Evolutionary conservation across 768 basidiomycete genomes (phyloP), one percentile per base, ranked within the genome.

Genomic region (Crassisporium funariophilum): DNA sequence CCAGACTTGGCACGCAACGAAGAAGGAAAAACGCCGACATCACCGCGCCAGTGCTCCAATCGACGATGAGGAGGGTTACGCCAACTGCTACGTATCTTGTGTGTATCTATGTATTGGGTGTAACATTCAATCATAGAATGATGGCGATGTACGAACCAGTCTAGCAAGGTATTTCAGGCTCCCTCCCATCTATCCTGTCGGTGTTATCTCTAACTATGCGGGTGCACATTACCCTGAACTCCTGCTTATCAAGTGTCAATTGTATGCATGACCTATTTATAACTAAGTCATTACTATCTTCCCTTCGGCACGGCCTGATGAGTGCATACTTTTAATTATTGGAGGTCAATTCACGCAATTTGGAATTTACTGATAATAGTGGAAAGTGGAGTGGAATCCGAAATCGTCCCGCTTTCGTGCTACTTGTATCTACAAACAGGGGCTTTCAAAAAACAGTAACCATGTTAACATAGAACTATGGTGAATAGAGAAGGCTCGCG

Each of bases 121-220:
- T 53, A 37, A 42, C 17, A 23, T 20, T 33, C 1, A 33, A 25
- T 12, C 42, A 1, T 48, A 76, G 75, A 78, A 77, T 44, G 76
- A 78, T 50, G 73, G 75, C 1, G 76, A 77, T 76, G 7, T 67
- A 77, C 42, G 75, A 78, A 47, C 72, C 73, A 10, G 72, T 75
- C 47, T 62, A 70, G 47, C 56, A 75, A 64, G 66, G 73, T 74
- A 50, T 19, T n/a, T n/a, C n/a, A n/a, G n/a, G n/a, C n/a, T n/a
- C n/a, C n/a, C n/a, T n/a, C n/a, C n/a, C n/a, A n/a, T n/a, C n/a
- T n/a, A n/a, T n/a, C n/a, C n/a, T n/a, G 51, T 35, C 16, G n/a
- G 42, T 36, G 25, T 19, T 2, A 1, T 19, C 23, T 16, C n/a
- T 4, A 54, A 73, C 1, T 78, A 76, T 49, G 77, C 76, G 75